phyloP scores from a whole-genome alignment of 176 grass and related monocot genomes.

The Triticum timopheevii region DNA sequence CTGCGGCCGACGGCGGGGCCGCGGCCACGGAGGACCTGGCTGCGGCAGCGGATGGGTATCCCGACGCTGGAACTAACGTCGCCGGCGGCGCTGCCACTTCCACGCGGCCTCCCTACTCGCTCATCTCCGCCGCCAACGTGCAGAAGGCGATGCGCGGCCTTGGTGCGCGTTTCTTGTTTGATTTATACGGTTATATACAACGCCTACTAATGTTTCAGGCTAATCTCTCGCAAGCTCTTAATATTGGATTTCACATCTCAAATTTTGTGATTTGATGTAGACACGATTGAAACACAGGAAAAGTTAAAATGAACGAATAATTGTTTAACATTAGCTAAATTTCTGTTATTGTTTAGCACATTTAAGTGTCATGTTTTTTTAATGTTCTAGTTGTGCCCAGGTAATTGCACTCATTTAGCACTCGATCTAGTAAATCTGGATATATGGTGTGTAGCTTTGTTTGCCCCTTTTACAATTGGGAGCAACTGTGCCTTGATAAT shows the following conservation, averaged over 20 bases:
- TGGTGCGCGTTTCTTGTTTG: conserved; percentile 45
- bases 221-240: background rate
- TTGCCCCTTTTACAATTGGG: background rate
- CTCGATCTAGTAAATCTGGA: background rate
- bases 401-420: background rate
- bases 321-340: background rate
- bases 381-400: background rate
- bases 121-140: conserved; percentile 79
- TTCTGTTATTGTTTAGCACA: background rate
- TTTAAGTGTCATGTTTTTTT: background rate
- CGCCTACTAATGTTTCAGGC: background rate
- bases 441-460: background rate
- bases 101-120: conserved; percentile 50
- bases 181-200: background rate
- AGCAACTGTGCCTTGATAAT: background rate
- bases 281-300: background rate
- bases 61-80: conserved; percentile 27
- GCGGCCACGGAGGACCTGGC: conserved; percentile 2
- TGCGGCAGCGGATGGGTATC: conserved; percentile 16
- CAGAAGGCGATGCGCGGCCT: conserved; percentile 88
- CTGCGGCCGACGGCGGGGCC: conserved; percentile 20
- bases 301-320: background rate
- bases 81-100: conserved; percentile 37
- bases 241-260: background rate
- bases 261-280: no score